Evolutionary conservation across 2,329 filamentous ascomycete species (phyloP).

Genomic region (Teratosphaeria epicoccoides): DNA sequence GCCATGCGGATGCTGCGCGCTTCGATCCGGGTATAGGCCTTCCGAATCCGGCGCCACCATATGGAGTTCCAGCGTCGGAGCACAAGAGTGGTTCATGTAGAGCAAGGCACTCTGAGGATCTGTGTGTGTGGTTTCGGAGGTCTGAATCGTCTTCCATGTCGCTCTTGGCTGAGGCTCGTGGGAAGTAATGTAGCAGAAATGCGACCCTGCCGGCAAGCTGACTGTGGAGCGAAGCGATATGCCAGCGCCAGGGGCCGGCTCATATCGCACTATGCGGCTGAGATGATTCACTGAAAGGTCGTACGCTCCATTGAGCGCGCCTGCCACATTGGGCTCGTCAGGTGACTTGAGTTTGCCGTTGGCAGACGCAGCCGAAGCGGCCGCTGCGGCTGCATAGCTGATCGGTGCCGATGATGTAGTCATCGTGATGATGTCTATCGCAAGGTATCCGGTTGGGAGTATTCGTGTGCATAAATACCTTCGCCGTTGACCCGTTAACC

Average conservation of each 20-base stretch:
- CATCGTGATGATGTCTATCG: background rate
- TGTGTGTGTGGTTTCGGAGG: slow-evolving; percentile 39
- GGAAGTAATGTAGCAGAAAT: slow-evolving; percentile 40
- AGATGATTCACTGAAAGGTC: slow-evolving; percentile 24
- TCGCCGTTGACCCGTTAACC: background rate
- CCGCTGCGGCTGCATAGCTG: background rate
- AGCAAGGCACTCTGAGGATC: slow-evolving; percentile 48
- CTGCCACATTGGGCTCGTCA: background rate
- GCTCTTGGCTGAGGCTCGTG: slow-evolving; percentile 33
- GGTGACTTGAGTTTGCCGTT: background rate
- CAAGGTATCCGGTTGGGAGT: background rate
- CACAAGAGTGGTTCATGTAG: slow-evolving; percentile 46
- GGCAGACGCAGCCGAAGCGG: background rate
- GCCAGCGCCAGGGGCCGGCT: slow-evolving; percentile 27
- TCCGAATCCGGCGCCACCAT: slow-evolving; percentile 25
- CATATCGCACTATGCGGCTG: slow-evolving; percentile 29
- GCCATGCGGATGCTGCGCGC: slow-evolving; percentile 4
- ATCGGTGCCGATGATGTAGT: background rate
- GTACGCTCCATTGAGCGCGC: background rate
- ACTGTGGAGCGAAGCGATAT: slow-evolving; percentile 39
- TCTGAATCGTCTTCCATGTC: slow-evolving; percentile 45
- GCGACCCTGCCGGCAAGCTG: slow-evolving; percentile 39
- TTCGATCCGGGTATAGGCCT: slow-evolving; percentile 16
- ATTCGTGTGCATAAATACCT: background rate
- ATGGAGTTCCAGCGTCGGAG: slow-evolving; percentile 44